Evolutionary conservation across 129 eudicot species (phyloP).

Genomic region (Lactuca sativa): DNA sequence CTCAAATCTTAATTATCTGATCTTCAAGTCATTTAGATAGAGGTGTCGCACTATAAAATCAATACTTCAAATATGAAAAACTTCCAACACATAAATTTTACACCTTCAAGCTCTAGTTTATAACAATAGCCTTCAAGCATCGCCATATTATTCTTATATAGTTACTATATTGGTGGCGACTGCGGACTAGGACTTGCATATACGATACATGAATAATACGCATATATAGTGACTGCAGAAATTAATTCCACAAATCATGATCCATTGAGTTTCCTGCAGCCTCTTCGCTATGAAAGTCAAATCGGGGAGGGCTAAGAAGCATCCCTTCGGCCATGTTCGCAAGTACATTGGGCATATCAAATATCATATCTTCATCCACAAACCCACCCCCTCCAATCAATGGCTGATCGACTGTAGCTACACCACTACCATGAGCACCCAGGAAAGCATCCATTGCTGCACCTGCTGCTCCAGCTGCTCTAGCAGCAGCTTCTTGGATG

Average conservation of each 20-base stretch:
- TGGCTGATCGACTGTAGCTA: slow-evolving; percentile 14
- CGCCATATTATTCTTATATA: slow-evolving; percentile 34
- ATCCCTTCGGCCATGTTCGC: slow-evolving; percentile 78
- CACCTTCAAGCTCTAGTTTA: slow-evolving; percentile 33
- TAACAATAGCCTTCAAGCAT: slow-evolving; percentile 29
- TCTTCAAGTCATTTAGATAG: neutral
- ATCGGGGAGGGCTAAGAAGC: slow-evolving; percentile 72
- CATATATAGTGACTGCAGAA: neutral
- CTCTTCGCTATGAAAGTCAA: slow-evolving; percentile 24
- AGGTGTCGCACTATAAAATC: neutral
- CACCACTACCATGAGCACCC: slow-evolving; percentile 14
- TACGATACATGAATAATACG: slow-evolving; percentile 8
- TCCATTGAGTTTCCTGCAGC: slow-evolving; percentile 15
- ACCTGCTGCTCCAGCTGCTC: slow-evolving; percentile 68
- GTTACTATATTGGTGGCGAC: slow-evolving; percentile 8
- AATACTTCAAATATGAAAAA: slow-evolving; percentile 16
- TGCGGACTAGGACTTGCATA: slow-evolving; percentile 3
- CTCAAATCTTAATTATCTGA: slow-evolving; percentile 9
- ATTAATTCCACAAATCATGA: slow-evolving; percentile 47
- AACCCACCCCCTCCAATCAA: slow-evolving; percentile 26
- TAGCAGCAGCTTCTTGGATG: slow-evolving; percentile 66
- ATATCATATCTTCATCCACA: slow-evolving; percentile 80
- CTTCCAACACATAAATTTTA: slow-evolving; percentile 23
- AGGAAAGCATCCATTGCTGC: slow-evolving; percentile 56
- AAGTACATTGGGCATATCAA: slow-evolving; percentile 75